Percentiles rank a stretch among this genome's conserved stretches.
Conservation (phyloP, 176 grass and related monocot genomes). For the Eremochloa ophiuroides region DNA sequence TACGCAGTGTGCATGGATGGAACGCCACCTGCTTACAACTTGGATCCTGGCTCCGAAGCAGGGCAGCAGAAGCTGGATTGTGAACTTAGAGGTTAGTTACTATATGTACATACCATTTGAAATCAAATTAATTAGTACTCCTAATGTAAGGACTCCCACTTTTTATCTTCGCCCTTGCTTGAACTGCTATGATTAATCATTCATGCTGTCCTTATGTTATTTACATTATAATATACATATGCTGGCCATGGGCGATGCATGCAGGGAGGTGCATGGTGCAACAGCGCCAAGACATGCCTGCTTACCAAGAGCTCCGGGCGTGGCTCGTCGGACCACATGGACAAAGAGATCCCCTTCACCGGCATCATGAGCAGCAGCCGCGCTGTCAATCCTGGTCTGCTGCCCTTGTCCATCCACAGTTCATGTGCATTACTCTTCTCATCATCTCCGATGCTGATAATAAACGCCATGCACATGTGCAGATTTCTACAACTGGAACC, state of each 20-base stretch:
- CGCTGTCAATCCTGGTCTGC: conserved; percentile 56
- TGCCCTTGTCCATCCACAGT: not conserved
- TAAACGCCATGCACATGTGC: not conserved
- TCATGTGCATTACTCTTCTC: not conserved
- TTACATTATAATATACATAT: not conserved
- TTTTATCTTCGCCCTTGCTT: too few relatives aligned
- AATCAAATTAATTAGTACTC: not conserved
- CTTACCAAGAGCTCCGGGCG: conserved; percentile 31
- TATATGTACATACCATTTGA: not conserved
- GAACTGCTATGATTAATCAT: too few relatives aligned
- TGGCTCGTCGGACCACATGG: conserved; percentile 73
- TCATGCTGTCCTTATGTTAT: not conserved
- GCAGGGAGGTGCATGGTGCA: conserved; percentile 81
- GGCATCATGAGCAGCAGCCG: conserved; percentile 59
- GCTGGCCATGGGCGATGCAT: not conserved
- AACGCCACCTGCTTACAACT: conserved; percentile 63
- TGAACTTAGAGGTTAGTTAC: conserved; percentile 62
- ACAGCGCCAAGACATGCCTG: conserved; percentile 42
- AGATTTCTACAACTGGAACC: conserved; percentile 96
- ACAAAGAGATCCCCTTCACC: conserved; percentile 44
- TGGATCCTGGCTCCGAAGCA: conserved; percentile 52
- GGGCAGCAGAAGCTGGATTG: conserved; percentile 63
- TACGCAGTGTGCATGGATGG: conserved; percentile 87
- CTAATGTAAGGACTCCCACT: too few relatives aligned
- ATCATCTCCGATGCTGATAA: not conserved